These are phyloP conservation scores for Tausonia pullulans DNA, from an alignment of 1,284 basidiomycete species.

Conservation along the genomic window DNA sequence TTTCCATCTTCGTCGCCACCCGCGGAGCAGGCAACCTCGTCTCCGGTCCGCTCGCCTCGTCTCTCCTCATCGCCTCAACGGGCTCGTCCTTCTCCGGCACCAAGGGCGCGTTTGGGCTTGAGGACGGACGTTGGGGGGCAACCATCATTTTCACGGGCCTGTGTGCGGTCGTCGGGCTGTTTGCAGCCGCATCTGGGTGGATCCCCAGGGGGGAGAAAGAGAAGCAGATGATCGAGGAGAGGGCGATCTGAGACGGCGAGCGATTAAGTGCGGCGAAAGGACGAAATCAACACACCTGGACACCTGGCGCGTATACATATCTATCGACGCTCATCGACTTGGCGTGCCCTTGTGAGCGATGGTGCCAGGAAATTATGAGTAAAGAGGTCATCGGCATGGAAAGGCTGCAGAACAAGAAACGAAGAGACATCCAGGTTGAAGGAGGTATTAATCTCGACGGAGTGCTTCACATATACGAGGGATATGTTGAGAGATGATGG, in stretches of 20 bases:
- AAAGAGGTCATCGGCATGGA: no score
- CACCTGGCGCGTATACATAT: no score
- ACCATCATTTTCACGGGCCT: neutral
- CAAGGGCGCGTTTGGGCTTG: slow-evolving; percentile 1
- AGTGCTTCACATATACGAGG: no score
- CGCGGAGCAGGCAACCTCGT: neutral
- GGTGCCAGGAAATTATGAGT: no score
- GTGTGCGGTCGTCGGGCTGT: neutral
- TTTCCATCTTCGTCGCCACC: neutral
- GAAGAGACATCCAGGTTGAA: no score
- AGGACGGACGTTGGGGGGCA: neutral
- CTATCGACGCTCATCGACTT: no score
- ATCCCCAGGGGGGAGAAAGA: neutral
- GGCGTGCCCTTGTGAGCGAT: no score
- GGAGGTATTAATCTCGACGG: no score
- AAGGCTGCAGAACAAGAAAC: no score
- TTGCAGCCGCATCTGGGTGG: neutral
- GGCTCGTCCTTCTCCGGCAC: neutral
- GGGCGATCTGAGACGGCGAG: neutral
- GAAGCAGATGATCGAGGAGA: neutral
- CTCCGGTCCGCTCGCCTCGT: neutral
- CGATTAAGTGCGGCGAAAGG: no score
- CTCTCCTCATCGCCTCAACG: neutral
- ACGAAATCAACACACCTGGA: no score
- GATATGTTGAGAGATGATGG: no score